Evolutionary conservation across 2,329 filamentous ascomycete species (phyloP).

Genomic region (Pezicula radicicola): DNA sequence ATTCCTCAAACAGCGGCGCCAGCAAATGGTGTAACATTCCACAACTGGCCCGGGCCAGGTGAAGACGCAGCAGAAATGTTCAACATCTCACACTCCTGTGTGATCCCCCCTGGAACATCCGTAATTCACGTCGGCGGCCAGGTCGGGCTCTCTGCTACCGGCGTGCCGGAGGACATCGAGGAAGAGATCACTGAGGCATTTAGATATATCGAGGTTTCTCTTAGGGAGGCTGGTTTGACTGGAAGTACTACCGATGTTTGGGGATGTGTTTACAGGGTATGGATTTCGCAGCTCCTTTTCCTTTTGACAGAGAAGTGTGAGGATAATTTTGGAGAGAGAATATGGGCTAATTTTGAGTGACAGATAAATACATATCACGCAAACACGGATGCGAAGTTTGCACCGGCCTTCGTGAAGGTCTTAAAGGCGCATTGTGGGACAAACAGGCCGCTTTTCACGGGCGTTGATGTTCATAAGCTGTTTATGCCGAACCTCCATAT

Average conservation of each 20-base stretch:
- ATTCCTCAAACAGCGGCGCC: not conserved
- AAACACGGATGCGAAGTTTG: not conserved
- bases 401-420: not conserved
- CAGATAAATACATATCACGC: not conserved
- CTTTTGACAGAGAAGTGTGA: too few relatives aligned
- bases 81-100: not conserved
- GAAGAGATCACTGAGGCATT: not conserved
- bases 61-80: not conserved
- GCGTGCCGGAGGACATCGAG: not conserved
- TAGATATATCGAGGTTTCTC: not conserved
- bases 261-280: not conserved
- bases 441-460: not conserved
- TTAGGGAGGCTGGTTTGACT: not conserved
- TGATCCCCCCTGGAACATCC: not conserved
- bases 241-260: not conserved
- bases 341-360: not conserved
- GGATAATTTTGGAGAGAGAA: not conserved
- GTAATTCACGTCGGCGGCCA: not conserved
- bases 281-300: too few relatives aligned
- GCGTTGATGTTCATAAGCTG: not conserved
- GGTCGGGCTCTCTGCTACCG: not conserved
- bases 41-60: not conserved
- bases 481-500: not conserved
- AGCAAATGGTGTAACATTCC: not conserved
- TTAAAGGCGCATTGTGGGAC: not conserved